A percentile compares a stretch with the other conserved stretches of the same genome.
Evolutionary conservation across 495 filamentous ascomycete genomes (phyloP).

Genomic region (Penicillium turbatum): DNA sequence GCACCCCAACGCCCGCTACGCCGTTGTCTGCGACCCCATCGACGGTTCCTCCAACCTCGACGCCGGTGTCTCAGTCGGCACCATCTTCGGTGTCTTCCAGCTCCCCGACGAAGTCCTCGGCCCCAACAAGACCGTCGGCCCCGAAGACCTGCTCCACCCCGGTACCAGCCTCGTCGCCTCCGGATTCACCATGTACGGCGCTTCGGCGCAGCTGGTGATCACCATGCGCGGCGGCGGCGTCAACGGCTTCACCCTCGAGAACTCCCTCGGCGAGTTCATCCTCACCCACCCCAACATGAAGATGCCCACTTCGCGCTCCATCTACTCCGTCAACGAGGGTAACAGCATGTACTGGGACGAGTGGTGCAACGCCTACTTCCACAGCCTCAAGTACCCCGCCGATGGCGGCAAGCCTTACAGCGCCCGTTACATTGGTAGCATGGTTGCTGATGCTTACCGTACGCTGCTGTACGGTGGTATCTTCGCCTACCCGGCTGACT

Average conservation of each 20-base stretch:
- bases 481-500: slow-evolving; percentile 95
- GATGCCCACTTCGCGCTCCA: slow-evolving; percentile 71
- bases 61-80: slow-evolving; percentile 95
- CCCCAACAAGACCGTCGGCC: slow-evolving; percentile 51
- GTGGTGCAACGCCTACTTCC: slow-evolving; percentile 79
- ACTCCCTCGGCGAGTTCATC: slow-evolving; percentile 96
- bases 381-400: slow-evolving; percentile 73
- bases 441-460: slow-evolving; percentile 98
- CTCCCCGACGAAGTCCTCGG: slow-evolving; percentile 67
- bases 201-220: slow-evolving; percentile 90
- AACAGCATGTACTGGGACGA: slow-evolving; percentile 97
- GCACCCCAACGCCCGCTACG: slow-evolving; percentile 77
- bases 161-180: slow-evolving; percentile 88
- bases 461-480: slow-evolving; percentile 94
- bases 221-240: slow-evolving; percentile 92
- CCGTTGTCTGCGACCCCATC: slow-evolving; percentile 95
- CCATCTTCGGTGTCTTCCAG: slow-evolving; percentile 94
- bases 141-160: slow-evolving; percentile 80
- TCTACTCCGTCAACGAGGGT: slow-evolving; percentile 98
- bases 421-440: slow-evolving; percentile 90
- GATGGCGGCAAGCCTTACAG: slow-evolving; percentile 86
- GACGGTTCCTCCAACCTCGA: slow-evolving; percentile 97
- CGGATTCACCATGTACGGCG: slow-evolving; percentile 99
- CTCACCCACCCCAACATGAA: slow-evolving; percentile 93
- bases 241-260: slow-evolving; percentile 97